phyloP scores from a whole-genome alignment of 2,329 filamentous ascomycete genomes.

The Orbilia quercus region DNA sequence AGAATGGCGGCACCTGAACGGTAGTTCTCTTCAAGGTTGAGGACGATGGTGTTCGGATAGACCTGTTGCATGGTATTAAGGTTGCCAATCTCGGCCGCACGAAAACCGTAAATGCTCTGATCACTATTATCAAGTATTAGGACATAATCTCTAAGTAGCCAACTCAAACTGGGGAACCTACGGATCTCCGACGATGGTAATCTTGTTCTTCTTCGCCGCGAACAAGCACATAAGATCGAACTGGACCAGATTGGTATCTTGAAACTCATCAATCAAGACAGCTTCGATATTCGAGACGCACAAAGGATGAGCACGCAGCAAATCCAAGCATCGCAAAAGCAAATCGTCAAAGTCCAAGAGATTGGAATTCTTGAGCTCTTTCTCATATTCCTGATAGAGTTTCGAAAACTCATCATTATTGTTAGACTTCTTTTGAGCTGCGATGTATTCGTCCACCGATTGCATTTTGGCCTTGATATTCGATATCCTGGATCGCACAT shows the following conservation, averaged over 20 bases:
- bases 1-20: constrained; percentile 88
- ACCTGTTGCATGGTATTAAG: constrained; percentile 79
- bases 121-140: constrained; percentile 65
- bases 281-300: constrained; percentile 91
- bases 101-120: constrained; percentile 97
- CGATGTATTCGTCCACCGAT: constrained; percentile 64
- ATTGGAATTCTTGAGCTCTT: constrained; percentile 78
- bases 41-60: constrained; percentile 80
- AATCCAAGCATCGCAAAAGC: constrained; percentile 81
- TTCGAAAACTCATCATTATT: constrained; percentile 71
- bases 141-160: background rate
- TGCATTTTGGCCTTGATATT: constrained; percentile 69
- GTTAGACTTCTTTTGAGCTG: constrained; percentile 57
- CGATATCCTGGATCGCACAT: constrained; percentile 80
- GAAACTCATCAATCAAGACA: constrained; percentile 95
- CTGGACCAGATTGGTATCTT: constrained; percentile 95
- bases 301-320: constrained; percentile 77
- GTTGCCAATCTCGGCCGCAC: constrained; percentile 91
- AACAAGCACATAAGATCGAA: constrained; percentile 94
- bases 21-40: constrained; percentile 93
- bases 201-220: constrained; percentile 76
- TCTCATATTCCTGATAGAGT: constrained; percentile 80
- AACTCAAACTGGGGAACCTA: constrained; percentile 1
- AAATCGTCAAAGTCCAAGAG: constrained; percentile 95
- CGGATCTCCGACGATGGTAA: constrained; percentile 95